phyloP scores from a whole-genome alignment of 176 grass and related monocot species.

The Triticum urartu region DNA sequence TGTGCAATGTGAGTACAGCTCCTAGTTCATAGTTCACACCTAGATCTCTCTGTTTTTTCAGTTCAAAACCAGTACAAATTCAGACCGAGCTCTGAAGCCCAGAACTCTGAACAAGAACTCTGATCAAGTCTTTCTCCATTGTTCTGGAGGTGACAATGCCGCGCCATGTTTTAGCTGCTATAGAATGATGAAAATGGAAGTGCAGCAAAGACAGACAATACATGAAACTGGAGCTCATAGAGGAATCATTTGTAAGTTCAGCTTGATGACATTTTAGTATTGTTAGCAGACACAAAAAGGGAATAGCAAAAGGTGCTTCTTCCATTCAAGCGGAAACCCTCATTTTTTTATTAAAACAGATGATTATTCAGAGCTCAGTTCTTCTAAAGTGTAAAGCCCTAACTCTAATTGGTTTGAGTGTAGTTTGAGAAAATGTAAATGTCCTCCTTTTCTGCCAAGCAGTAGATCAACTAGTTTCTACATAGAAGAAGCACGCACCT shows the following conservation, averaged over 20 bases:
- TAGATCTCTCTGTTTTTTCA: no score
- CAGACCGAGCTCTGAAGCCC: no score
- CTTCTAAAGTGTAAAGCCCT: neutral
- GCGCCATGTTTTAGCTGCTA: neutral
- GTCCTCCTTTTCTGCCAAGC: neutral
- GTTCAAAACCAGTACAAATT: no score
- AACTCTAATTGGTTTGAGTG: neutral
- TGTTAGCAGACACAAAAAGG: neutral
- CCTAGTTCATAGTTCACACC: no score
- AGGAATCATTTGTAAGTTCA: neutral
- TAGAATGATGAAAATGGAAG: neutral
- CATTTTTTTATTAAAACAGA: neutral
- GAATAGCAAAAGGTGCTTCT: neutral
- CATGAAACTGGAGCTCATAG: neutral
- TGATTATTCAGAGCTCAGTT: neutral
- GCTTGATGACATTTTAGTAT: neutral
- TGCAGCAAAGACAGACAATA: neutral
- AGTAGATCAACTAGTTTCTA: neutral
- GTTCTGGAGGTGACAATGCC: neutral
- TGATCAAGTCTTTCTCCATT: neutral
- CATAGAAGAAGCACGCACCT: neutral
- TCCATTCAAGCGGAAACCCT: neutral
- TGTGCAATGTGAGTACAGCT: no score
- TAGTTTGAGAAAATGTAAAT: neutral
- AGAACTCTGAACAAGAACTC: neutral